Evolutionary conservation across 1,139 yeast species (phyloP).

Genomic region (Hansenula lynferdii): DNA sequence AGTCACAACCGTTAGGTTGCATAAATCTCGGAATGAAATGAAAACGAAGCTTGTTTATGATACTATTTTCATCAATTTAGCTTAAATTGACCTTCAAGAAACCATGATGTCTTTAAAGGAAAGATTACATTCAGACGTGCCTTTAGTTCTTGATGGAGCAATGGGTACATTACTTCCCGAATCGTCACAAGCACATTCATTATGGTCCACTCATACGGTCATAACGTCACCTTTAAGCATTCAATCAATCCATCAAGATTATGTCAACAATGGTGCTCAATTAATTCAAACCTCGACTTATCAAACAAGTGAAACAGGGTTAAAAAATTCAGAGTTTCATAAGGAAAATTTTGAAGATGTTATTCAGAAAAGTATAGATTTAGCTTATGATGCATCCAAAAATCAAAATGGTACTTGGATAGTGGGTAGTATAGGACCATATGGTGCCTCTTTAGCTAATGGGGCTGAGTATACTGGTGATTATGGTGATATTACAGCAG

Average conservation of each 20-base stretch:
- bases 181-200: constrained; percentile 26
- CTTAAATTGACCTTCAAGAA: no score
- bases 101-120: background rate
- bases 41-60: no score
- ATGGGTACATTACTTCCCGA: constrained; percentile 12
- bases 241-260: constrained; percentile 44
- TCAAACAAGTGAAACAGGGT: constrained; percentile 37
- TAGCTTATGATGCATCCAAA: constrained; percentile 24
- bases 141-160: constrained; percentile 7
- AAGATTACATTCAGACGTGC: background rate
- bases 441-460: constrained; percentile 59
- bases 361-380: constrained; percentile 23
- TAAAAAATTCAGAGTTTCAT: background rate
- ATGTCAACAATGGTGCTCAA: constrained; percentile 51
- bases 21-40: no score
- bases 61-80: no score
- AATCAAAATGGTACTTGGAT: constrained; percentile 26
- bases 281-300: constrained; percentile 56
- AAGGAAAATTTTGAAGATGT: constrained; percentile 10
- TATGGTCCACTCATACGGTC: constrained; percentile 63
- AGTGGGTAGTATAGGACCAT: constrained; percentile 69
- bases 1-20: no score
- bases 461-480: constrained; percentile 70
- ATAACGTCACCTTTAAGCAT: constrained; percentile 42
- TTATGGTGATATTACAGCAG: constrained; percentile 31